A percentile compares a stretch with the other conserved stretches of the same genome.
Evolutionary conservation across 106 monocot species (phyloP).

Genomic region (Vanilla planifolia): DNA sequence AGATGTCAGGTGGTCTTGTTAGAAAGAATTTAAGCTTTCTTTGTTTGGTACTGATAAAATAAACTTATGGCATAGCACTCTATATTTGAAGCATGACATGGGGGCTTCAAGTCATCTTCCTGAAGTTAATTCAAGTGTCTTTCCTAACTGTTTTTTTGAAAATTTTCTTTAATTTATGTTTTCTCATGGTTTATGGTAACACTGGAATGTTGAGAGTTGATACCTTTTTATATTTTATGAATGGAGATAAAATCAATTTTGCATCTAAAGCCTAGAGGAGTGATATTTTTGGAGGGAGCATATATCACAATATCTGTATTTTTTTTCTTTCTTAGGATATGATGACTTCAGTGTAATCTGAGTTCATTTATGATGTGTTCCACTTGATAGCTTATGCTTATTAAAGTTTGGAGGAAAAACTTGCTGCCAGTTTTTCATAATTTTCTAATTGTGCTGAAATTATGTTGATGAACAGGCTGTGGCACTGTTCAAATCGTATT

Average conservation of each 20-base stretch:
- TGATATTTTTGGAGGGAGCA: too few species aligned
- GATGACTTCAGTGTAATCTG: not conserved
- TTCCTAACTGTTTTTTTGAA: too few species aligned
- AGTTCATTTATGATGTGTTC: not conserved
- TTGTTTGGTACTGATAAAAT: not conserved
- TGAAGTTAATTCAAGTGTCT: not conserved
- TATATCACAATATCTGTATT: too few species aligned
- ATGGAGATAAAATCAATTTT: too few species aligned
- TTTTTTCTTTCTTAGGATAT: too few species aligned
- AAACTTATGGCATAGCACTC: not conserved
- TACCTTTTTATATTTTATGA: too few species aligned
- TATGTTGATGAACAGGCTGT: conserved; percentile 59
- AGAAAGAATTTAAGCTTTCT: not conserved
- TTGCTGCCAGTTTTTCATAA: not conserved
- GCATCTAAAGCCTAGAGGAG: too few species aligned
- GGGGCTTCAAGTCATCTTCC: not conserved
- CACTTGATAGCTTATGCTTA: not conserved
- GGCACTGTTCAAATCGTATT: conserved; percentile 93
- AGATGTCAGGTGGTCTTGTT: not conserved
- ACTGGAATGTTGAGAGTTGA: too few species aligned
- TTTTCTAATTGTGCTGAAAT: not conserved
- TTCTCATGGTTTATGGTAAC: not conserved
- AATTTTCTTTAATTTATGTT: not conserved
- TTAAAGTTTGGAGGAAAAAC: not conserved
- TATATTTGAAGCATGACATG: not conserved